Percentiles rank a stretch among this genome's conserved stretches.
phyloP scores from a whole-genome alignment of 2,329 filamentous ascomycete genomes.

The Neopestalotiopsis sp. region DNA sequence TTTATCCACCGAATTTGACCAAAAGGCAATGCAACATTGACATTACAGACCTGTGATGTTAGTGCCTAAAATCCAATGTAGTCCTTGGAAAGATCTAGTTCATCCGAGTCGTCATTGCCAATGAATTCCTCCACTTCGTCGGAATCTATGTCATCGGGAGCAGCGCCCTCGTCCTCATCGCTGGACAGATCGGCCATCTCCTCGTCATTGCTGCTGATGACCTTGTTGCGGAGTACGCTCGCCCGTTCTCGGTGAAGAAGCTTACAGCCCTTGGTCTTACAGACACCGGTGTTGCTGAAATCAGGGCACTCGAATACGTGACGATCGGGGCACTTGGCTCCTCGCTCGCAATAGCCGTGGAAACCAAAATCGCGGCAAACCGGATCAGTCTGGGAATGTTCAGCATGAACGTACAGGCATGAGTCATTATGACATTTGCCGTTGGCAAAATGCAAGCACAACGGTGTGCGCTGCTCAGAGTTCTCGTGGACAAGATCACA shows the following conservation, averaged over 20 bases:
- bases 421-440: conserved; percentile 87
- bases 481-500: conserved; percentile 93
- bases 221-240: conserved; percentile 75
- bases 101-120: conserved; percentile 57
- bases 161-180: conserved; percentile 72
- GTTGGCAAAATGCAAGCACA: conserved; percentile 88
- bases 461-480: conserved; percentile 81
- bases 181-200: conserved; percentile 76
- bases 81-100: conserved; percentile 63
- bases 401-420: conserved; percentile 87
- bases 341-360: conserved; percentile 88
- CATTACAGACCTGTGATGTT: conserved; percentile 27
- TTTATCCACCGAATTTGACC: not conserved
- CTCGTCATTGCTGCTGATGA: conserved; percentile 46
- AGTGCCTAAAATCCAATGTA: conserved; percentile 57
- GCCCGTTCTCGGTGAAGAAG: conserved; percentile 88
- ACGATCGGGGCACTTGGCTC: conserved; percentile 76
- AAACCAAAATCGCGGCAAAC: conserved; percentile 87
- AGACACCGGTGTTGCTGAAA: conserved; percentile 88
- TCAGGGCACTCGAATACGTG: conserved; percentile 95
- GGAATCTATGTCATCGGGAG: conserved; percentile 81
- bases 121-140: conserved; percentile 74
- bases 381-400: conserved; percentile 75
- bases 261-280: conserved; percentile 81
- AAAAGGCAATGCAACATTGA: conserved; percentile 19